phyloP scores from a whole-genome alignment of 805 yeast genomes.

The Cyberlindnera sargentensis region DNA sequence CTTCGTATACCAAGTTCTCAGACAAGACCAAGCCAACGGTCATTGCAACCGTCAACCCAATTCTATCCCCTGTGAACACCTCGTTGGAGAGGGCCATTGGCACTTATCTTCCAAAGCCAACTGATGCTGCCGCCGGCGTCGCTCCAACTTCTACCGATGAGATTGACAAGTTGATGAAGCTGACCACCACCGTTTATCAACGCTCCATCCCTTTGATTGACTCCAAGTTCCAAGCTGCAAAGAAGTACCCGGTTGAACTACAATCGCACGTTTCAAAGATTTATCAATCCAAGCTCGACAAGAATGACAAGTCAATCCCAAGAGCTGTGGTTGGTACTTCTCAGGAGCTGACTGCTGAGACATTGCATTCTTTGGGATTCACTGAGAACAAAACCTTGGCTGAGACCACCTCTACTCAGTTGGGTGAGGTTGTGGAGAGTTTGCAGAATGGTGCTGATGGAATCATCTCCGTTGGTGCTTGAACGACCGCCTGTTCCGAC shows the following conservation, averaged over 20 bases:
- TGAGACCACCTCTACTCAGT: no score
- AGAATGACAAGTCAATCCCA: conserved; percentile 10
- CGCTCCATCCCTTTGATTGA: conserved; percentile 9
- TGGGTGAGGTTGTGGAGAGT: no score
- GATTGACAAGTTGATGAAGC: conserved; percentile 6
- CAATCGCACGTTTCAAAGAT: conserved; percentile 9
- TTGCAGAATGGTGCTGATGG: no score
- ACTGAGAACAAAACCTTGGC: conserved; percentile 1
- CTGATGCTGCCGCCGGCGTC: background rate
- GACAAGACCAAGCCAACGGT: conserved; percentile 8
- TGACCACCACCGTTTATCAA: conserved; percentile 10
- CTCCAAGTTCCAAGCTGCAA: conserved; percentile 4
- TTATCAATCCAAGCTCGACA: conserved; percentile 7
- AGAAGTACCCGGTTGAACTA: conserved; percentile 7
- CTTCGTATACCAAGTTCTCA: background rate
- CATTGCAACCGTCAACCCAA: conserved; percentile 10
- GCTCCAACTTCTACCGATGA: conserved; percentile 2
- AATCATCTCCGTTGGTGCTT: no score
- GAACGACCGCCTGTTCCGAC: no score
- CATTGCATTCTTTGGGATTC: conserved; percentile 6
- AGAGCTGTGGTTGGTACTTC: conserved; percentile 11
- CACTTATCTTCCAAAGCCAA: conserved; percentile 7
- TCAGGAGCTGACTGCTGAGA: conserved; percentile 10
- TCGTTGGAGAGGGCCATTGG: conserved; percentile 9
- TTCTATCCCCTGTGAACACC: conserved; percentile 14